Evolutionary conservation across 2,329 filamentous ascomycete genomes (phyloP).

Genomic region (Ophidiomyces ophidiicola): DNA sequence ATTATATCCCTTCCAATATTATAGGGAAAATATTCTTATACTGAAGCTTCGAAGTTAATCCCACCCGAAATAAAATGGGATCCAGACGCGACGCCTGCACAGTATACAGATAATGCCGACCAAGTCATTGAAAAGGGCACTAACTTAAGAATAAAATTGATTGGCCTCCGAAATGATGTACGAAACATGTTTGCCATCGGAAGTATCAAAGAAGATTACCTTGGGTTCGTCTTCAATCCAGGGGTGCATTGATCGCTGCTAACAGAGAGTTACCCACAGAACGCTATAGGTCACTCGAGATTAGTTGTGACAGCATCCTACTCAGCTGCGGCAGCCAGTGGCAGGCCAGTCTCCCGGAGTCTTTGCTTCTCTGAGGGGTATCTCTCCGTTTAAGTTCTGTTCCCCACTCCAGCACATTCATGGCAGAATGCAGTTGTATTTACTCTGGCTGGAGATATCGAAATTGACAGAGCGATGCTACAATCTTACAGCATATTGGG

Average conservation of each 20-base stretch:
- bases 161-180: conserved; percentile 85
- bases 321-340: too few species aligned
- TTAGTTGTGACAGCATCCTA: not conserved
- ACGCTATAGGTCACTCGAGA: not conserved
- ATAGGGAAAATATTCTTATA: conserved; percentile 22
- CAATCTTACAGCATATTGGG: too few species aligned
- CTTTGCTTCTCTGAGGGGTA: too few species aligned
- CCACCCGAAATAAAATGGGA: conserved; percentile 88
- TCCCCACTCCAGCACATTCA: too few species aligned
- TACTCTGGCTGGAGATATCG: too few species aligned
- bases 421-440: too few species aligned
- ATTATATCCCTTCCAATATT: conserved; percentile 14
- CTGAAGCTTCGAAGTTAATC: conserved; percentile 53
- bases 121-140: conserved; percentile 88
- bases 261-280: not conserved
- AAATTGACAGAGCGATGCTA: too few species aligned
- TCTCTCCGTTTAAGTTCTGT: too few species aligned
- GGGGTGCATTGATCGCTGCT: not conserved
- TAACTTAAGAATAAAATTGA: conserved; percentile 85
- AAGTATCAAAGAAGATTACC: conserved; percentile 70
- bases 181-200: conserved; percentile 94
- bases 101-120: conserved; percentile 91
- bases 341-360: too few species aligned
- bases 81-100: conserved; percentile 87
- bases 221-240: conserved; percentile 27